These are phyloP conservation scores for Haplosporangium sp. DNA, from an alignment of 371 early-diverging fungal genomes.

Conservation along the genomic window DNA sequence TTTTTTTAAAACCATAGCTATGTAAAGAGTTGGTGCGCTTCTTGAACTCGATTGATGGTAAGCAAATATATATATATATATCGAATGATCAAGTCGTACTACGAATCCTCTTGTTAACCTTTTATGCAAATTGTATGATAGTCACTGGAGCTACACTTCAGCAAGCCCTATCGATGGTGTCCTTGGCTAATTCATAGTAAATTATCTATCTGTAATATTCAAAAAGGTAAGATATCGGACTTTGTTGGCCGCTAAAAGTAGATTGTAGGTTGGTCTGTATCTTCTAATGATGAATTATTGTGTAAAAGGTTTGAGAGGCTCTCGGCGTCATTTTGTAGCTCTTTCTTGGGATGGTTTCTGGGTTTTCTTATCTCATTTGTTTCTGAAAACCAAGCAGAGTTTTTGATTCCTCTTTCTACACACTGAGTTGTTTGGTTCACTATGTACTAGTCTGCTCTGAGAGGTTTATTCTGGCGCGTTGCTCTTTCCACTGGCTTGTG, in stretches of 20 bases:
- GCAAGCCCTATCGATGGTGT: constrained; percentile 51
- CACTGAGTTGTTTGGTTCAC: background rate
- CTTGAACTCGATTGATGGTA: constrained; percentile 83
- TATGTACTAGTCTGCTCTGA: background rate
- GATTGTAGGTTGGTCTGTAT: background rate
- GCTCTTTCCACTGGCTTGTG: constrained; percentile 21
- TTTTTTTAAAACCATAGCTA: constrained; percentile 43
- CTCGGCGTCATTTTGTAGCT: background rate
- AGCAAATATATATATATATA: constrained; percentile 18
- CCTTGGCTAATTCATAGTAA: constrained; percentile 19
- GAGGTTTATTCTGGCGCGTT: constrained; percentile 8
- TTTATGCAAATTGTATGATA: constrained; percentile 8
- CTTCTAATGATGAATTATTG: constrained; percentile 47
- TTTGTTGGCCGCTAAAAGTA: no score
- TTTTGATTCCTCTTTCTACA: background rate
- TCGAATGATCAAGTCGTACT: background rate
- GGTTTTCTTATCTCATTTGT: background rate
- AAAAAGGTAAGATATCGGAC: no score
- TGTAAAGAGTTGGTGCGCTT: constrained; percentile 87
- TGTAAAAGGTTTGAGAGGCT: constrained; percentile 55
- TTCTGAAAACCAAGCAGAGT: background rate
- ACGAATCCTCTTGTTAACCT: background rate
- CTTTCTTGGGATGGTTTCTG: background rate
- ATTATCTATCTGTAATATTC: no score
- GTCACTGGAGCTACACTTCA: constrained; percentile 51